A percentile compares a stretch with the other conserved stretches of the same genome.
phyloP scores from a whole-genome alignment of 441 rosid species.

The Dalechampia spathulata region DNA sequence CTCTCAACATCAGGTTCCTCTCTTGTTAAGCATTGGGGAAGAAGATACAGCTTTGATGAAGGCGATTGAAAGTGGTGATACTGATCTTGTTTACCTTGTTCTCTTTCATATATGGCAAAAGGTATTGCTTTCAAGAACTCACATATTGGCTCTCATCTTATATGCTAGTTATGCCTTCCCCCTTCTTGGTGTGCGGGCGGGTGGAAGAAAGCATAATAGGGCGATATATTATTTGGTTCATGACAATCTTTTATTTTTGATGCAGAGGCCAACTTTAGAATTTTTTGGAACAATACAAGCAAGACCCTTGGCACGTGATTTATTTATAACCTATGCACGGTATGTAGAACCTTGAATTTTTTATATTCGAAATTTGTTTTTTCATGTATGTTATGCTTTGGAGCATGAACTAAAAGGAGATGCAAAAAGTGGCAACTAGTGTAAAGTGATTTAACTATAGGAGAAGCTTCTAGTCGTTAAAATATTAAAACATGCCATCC shows the following conservation, averaged over 20 bases:
- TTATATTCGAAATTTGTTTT: background rate
- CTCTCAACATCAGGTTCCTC: conserved; percentile 63
- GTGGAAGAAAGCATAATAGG: too few species aligned
- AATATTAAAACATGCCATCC: too few species aligned
- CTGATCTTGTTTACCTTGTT: conserved; percentile 94
- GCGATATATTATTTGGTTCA: too few species aligned
- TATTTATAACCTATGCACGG: conserved; percentile 79
- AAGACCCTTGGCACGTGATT: conserved; percentile 73
- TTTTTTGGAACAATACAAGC: conserved; percentile 90
- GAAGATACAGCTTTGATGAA: conserved; percentile 92
- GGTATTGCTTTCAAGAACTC: conserved; percentile 30
- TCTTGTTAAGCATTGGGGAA: conserved; percentile 89
- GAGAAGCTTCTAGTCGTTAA: too few species aligned
- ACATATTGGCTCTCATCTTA: background rate
- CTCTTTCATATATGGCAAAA: conserved; percentile 95
- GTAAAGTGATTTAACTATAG: too few species aligned
- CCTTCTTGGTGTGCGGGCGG: too few species aligned
- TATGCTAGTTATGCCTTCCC: background rate
- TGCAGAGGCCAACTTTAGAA: conserved; percentile 80
- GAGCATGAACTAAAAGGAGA: too few species aligned
- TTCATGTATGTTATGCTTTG: background rate
- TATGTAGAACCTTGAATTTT: conserved; percentile 14
- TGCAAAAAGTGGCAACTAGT: too few species aligned
- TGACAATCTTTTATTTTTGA: conserved; percentile 13
- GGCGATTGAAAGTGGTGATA: conserved; percentile 96